Evolutionary conservation across 2,329 filamentous ascomycete genomes (phyloP).

Genomic region (Fusarium sulawesiense): DNA sequence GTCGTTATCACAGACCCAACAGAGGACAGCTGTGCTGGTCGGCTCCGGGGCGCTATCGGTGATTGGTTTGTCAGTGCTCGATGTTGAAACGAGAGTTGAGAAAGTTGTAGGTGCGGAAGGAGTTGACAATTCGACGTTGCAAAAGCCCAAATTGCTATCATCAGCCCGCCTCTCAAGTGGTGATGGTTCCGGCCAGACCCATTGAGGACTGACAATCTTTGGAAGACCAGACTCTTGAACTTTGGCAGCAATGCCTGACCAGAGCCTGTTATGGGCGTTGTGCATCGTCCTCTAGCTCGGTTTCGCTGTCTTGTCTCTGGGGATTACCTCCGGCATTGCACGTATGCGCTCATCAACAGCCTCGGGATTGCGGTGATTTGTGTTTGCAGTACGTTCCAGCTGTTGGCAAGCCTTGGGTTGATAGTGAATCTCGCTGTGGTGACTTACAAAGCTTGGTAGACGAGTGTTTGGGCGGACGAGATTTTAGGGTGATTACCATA

Average conservation of each 20-base stretch:
- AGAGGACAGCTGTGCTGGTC: not conserved
- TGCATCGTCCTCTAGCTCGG: not conserved
- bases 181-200: not conserved
- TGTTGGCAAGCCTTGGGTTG: not conserved
- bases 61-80: not conserved
- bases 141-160: not conserved
- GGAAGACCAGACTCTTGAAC: not conserved
- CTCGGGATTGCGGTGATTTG: no score
- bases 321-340: no score
- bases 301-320: not conserved
- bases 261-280: no score
- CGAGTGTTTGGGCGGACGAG: no score
- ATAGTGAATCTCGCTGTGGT: not conserved
- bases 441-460: no score
- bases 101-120: not conserved
- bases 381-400: not conserved
- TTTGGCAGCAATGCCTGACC: not conserved
- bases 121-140: not conserved
- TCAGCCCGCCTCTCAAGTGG: not conserved
- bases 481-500: no score
- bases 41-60: not conserved
- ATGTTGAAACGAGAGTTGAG: not conserved
- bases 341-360: not conserved
- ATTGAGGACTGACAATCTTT: not conserved
- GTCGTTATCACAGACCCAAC: not conserved